Conservation (phyloP, 164 flowering plant genomes). For the Berberis vulgaris region DNA sequence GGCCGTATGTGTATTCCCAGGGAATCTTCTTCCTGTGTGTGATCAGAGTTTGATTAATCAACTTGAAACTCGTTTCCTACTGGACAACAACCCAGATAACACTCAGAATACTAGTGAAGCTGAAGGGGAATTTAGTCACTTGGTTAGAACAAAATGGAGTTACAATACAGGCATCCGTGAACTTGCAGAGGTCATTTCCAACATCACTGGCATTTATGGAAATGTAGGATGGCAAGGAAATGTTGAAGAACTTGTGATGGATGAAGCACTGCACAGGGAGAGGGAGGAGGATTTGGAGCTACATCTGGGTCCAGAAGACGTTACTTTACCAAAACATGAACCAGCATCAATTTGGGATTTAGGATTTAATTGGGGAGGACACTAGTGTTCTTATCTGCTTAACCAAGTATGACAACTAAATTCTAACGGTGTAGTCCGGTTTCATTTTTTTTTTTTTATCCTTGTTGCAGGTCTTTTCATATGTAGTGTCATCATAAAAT, state of each 20-base stretch:
- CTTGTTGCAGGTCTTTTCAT: too few relatives aligned
- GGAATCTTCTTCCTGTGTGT: too few relatives aligned
- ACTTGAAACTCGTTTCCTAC: too few relatives aligned
- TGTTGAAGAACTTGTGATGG: slow-evolving; percentile 1
- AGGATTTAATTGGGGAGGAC: neutral
- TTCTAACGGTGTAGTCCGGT: too few relatives aligned
- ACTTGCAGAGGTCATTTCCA: slow-evolving; percentile 1
- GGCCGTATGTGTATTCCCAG: neutral
- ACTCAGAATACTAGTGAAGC: too few relatives aligned
- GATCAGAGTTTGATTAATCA: too few relatives aligned
- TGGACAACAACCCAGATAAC: too few relatives aligned
- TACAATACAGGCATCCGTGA: neutral
- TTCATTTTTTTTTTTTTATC: too few relatives aligned
- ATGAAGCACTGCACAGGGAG: slow-evolving; percentile 2
- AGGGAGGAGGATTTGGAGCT: neutral
- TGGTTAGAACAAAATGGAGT: neutral
- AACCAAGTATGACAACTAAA: too few relatives aligned
- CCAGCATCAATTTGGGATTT: neutral
- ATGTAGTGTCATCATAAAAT: too few relatives aligned
- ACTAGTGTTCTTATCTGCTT: too few relatives aligned
- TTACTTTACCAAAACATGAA: neutral
- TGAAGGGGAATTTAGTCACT: too few relatives aligned
- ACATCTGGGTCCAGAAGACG: neutral
- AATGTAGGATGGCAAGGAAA: slow-evolving; percentile 1
- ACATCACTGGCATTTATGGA: slow-evolving; percentile 6